Percentiles rank a stretch among this genome's conserved stretches.
Conservation (phyloP, 2,329 filamentous ascomycete species). For the Hymenoscyphus repandus region DNA sequence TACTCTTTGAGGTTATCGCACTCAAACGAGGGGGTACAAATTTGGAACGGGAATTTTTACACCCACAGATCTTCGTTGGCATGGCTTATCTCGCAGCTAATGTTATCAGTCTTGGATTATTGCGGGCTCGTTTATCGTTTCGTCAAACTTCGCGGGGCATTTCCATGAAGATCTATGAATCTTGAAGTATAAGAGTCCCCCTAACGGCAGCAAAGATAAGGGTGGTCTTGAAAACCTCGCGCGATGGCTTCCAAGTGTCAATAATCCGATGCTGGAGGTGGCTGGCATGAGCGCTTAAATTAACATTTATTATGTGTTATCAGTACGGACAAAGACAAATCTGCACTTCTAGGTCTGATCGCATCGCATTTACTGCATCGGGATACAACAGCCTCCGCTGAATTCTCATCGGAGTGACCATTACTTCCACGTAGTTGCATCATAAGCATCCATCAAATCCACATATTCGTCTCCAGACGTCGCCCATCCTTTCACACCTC, state of each 20-base stretch:
- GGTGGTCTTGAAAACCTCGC: no score
- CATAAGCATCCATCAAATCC: constrained; percentile 31
- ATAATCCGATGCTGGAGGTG: no score
- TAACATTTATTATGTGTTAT: no score
- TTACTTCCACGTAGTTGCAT: constrained; percentile 17
- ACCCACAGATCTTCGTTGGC: constrained; percentile 35
- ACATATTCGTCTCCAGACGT: constrained; percentile 30
- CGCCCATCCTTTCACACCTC: constrained; percentile 35
- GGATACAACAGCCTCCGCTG: background rate
- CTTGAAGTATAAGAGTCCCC: background rate
- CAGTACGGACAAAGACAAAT: no score
- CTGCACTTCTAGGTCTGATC: no score
- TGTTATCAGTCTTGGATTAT: background rate
- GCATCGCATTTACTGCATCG: no score
- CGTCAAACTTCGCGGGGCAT: background rate
- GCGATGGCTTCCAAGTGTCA: no score
- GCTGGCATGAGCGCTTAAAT: no score
- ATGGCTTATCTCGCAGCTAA: constrained; percentile 32
- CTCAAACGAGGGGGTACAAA: constrained; percentile 33
- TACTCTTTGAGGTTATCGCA: constrained; percentile 36
- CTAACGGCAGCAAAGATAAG: no score
- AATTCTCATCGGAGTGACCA: no score
- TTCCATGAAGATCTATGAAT: background rate
- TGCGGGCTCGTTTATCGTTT: background rate
- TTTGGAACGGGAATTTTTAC: constrained; percentile 29